A percentile compares a stretch with the other conserved stretches of the same genome.
phyloP scores from a whole-genome alignment of 495 filamentous ascomycete species.

The Aspergillus homomorphus region DNA sequence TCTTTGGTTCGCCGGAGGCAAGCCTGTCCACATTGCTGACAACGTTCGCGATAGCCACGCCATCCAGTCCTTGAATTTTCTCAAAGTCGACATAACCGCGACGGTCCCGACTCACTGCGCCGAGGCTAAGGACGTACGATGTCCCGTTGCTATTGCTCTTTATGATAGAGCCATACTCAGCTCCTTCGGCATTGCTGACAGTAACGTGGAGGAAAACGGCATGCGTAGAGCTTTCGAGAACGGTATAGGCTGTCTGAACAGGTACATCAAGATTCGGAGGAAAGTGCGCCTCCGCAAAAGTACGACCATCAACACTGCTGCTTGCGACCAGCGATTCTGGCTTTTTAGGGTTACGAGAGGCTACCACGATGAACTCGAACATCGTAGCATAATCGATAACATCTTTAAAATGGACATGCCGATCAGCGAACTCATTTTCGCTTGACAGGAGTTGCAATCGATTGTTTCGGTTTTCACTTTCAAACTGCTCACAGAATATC shows the following conservation, averaged over 20 bases:
- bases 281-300: constrained; percentile 81
- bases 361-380: constrained; percentile 92
- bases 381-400: constrained; percentile 87
- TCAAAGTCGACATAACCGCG: constrained; percentile 89
- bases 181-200: constrained; percentile 56
- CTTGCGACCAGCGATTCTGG: constrained; percentile 69
- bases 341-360: constrained; percentile 60
- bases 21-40: constrained; percentile 68
- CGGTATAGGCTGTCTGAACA: constrained; percentile 80
- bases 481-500: constrained; percentile 75
- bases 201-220: constrained; percentile 90
- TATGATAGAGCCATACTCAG: constrained; percentile 78
- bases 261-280: constrained; percentile 75
- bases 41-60: constrained; percentile 80
- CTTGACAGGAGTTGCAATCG: constrained; percentile 69
- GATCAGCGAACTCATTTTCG: constrained; percentile 67
- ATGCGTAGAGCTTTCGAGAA: constrained; percentile 88
- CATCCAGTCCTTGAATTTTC: constrained; percentile 87
- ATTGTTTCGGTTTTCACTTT: constrained; percentile 55
- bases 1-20: constrained; percentile 66
- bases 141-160: constrained; percentile 99
- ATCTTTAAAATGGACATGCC: constrained; percentile 56
- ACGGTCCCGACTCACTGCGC: constrained; percentile 71
- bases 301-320: constrained; percentile 76
- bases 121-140: constrained; percentile 78